A percentile compares a stretch with the other conserved stretches of the same genome.
phyloP scores from a whole-genome alignment of 2,329 filamentous ascomycete species.

The Huntiella savannae region DNA sequence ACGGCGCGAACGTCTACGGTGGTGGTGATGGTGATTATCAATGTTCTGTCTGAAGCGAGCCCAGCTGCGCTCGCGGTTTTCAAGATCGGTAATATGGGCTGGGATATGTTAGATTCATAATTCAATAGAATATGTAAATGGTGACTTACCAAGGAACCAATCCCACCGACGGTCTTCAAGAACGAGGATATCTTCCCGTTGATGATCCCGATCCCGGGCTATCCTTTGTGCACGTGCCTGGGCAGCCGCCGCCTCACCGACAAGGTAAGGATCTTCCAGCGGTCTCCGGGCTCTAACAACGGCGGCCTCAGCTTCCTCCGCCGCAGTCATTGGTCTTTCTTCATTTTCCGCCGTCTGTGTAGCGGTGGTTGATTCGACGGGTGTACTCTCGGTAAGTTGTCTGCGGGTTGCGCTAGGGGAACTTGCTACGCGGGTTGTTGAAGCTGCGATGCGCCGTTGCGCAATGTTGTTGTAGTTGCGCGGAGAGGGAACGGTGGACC shows the following conservation, averaged over 20 bases:
- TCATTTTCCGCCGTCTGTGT: slow-evolving; percentile 15
- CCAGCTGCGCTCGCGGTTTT: slow-evolving; percentile 32
- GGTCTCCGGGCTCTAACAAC: slow-evolving; percentile 22
- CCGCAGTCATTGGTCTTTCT: not conserved
- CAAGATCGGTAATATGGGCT: slow-evolving; percentile 33
- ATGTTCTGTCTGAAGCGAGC: slow-evolving; percentile 23
- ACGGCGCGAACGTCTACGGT: slow-evolving; percentile 11
- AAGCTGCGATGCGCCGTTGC: slow-evolving; percentile 35
- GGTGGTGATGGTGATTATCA: slow-evolving; percentile 14
- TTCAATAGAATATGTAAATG: not conserved
- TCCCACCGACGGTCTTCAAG: slow-evolving; percentile 42
- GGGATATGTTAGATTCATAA: slow-evolving; percentile 12
- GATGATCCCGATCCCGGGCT: slow-evolving; percentile 25
- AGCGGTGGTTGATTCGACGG: not conserved
- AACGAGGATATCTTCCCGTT: slow-evolving; percentile 33
- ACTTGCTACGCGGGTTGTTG: slow-evolving; percentile 18
- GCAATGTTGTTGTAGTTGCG: slow-evolving; percentile 46
- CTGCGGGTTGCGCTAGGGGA: slow-evolving; percentile 14
- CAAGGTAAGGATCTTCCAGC: slow-evolving; percentile 47
- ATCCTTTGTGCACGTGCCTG: slow-evolving; percentile 37
- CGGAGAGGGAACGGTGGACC: slow-evolving; percentile 37
- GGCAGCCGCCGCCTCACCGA: slow-evolving; percentile 44
- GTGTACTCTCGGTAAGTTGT: slow-evolving; percentile 17
- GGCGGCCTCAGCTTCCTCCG: not conserved
- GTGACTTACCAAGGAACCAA: slow-evolving; percentile 34